phyloP scores from a whole-genome alignment of 2,329 filamentous ascomycete species.

The Ophiostoma montium region DNA sequence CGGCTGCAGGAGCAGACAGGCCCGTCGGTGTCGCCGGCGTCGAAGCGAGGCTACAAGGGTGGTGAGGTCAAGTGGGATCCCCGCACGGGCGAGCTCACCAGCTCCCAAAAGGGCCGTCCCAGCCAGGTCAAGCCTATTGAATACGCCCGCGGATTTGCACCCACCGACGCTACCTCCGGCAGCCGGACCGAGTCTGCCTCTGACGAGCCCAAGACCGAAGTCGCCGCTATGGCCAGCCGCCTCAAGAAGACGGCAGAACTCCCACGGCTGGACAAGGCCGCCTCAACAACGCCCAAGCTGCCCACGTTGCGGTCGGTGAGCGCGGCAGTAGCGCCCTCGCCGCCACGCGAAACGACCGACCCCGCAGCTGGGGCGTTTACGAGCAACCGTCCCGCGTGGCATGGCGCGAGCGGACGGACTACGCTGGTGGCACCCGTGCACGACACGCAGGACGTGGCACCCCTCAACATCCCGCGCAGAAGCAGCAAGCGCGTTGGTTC shows the following conservation, averaged over 20 bases:
- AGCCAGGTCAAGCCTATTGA: conserved; percentile 42
- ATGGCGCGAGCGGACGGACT: conserved; percentile 55
- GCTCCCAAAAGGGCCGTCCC: conserved; percentile 37
- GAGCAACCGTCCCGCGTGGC: conserved; percentile 47
- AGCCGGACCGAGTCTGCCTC: conserved; percentile 2
- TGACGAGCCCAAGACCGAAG: conserved; percentile 7
- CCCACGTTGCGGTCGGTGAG: not conserved
- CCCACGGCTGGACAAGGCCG: not conserved
- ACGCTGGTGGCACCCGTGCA: conserved; percentile 49
- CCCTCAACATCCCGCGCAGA: conserved; percentile 41
- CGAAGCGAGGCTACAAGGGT: conserved; percentile 16
- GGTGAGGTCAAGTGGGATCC: conserved; percentile 46
- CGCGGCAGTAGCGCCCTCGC: not conserved
- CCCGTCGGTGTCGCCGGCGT: conserved; percentile 5
- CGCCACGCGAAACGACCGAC: conserved; percentile 13
- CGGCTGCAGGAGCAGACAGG: conserved; percentile 17
- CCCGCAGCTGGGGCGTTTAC: conserved; percentile 23
- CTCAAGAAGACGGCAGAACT: conserved; percentile 18
- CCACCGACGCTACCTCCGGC: conserved; percentile 9
- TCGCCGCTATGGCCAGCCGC: conserved; percentile 30
- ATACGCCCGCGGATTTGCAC: conserved; percentile 25
- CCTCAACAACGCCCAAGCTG: not conserved
- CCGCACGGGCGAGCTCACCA: conserved; percentile 51
- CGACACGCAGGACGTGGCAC: conserved; percentile 41
- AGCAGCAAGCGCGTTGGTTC: conserved; percentile 27